Evolutionary conservation across 257 asterid species (phyloP).

Genomic region (Lavandula angustifolia): DNA sequence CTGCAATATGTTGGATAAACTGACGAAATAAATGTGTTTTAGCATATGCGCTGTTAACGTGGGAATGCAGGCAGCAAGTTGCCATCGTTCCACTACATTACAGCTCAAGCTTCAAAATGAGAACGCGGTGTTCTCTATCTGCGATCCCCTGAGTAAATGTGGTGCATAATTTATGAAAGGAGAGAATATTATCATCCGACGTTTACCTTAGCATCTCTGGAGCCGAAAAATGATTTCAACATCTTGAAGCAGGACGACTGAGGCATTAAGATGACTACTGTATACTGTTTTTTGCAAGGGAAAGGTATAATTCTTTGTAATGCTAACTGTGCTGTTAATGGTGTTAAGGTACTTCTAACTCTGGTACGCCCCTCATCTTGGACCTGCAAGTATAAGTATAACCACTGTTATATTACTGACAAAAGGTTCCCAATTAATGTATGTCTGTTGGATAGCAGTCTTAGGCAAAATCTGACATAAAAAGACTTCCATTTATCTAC

Average conservation of each 20-base stretch:
- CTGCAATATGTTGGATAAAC: neutral
- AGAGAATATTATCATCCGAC: neutral
- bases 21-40: neutral
- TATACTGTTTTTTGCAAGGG: slow-evolving; percentile 87
- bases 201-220: slow-evolving; percentile 75
- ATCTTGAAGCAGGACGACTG: slow-evolving; percentile 60
- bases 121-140: neutral
- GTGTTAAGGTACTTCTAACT: slow-evolving; percentile 64
- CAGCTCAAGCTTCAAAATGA: neutral
- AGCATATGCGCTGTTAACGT: neutral
- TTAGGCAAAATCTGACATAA: slow-evolving; percentile 9
- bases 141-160: slow-evolving; percentile 6
- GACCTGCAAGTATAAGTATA: slow-evolving; percentile 49
- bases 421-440: neutral
- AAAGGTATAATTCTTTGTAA: slow-evolving; percentile 73
- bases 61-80: slow-evolving; percentile 21
- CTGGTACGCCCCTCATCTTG: slow-evolving; percentile 73
- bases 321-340: slow-evolving; percentile 71
- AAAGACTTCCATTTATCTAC: neutral
- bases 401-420: slow-evolving; percentile 26
- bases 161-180: neutral
- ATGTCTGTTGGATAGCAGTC: neutral
- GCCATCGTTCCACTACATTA: neutral
- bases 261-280: slow-evolving; percentile 94
- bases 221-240: slow-evolving; percentile 52